These are phyloP conservation scores for Xerocomus cyaneibrunnescens DNA, from an alignment of 1,284 basidiomycete genomes.

Conservation along the genomic window DNA sequence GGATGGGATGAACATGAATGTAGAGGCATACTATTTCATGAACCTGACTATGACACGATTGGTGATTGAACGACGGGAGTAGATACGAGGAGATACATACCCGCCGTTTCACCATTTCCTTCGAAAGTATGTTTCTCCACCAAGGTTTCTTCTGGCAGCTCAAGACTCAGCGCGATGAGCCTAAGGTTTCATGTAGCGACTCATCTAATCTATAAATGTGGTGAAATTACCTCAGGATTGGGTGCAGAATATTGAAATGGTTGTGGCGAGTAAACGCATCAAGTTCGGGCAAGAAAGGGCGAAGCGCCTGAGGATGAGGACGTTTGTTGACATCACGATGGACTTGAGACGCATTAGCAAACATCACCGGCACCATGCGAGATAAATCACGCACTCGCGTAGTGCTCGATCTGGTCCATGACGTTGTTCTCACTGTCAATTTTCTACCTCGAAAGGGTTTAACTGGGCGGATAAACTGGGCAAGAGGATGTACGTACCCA, in stretches of 20 bases:
- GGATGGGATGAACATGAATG: not conserved
- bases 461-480: not conserved
- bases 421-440: slow-evolving; percentile 47
- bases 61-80: no score
- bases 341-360: slow-evolving; percentile 32
- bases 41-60: slow-evolving; percentile 1
- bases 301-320: slow-evolving; percentile 47
- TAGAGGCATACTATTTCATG: slow-evolving; percentile 12
- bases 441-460: slow-evolving; percentile 2
- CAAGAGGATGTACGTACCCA: slow-evolving; percentile 15
- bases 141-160: slow-evolving; percentile 56
- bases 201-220: not conserved
- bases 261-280: slow-evolving; percentile 44
- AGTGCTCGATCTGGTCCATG: slow-evolving; percentile 56
- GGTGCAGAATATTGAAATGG: slow-evolving; percentile 6
- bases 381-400: slow-evolving; percentile 43
- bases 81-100: not conserved
- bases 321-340: slow-evolving; percentile 45
- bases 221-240: slow-evolving; percentile 16
- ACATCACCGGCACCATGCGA: not conserved
- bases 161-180: slow-evolving; percentile 54
- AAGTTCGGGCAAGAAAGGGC: slow-evolving; percentile 59
- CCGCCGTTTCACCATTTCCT: not conserved
- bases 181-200: no score
- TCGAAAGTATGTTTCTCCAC: slow-evolving; percentile 45